phyloP scores from a whole-genome alignment of 352 stramenopile species.

The Lagenidium sp. region DNA sequence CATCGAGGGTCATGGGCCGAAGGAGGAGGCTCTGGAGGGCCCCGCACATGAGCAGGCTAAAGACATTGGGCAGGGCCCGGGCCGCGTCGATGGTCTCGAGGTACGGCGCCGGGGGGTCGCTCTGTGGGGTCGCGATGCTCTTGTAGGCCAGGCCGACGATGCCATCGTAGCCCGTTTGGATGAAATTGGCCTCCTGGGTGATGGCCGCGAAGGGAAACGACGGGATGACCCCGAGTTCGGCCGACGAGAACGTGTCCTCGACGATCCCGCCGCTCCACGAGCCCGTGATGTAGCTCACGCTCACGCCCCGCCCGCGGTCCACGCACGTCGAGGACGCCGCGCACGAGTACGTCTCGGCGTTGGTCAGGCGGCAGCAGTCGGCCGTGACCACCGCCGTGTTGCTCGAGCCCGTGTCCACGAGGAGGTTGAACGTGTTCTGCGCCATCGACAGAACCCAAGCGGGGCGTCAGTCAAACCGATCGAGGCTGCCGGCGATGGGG shows the following conservation, averaged over 20 bases:
- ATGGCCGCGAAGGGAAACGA: conserved; percentile 58
- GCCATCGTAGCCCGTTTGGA: conserved; percentile 62
- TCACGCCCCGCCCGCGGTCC: conserved; percentile 22
- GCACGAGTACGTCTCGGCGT: conserved; percentile 59
- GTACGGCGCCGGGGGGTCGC: conserved; percentile 36
- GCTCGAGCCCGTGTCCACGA: conserved; percentile 72
- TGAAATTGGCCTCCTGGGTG: conserved; percentile 44
- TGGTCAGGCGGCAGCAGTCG: conserved; percentile 60
- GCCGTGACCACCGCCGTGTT: conserved; percentile 75
- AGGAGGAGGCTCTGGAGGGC: conserved; percentile 53
- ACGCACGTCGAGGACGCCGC: conserved; percentile 50
- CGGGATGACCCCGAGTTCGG: conserved; percentile 31
- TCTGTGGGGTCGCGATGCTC: conserved; percentile 45
- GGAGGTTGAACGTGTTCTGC: conserved; percentile 51
- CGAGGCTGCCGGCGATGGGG: too few species aligned
- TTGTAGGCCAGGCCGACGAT: conserved; percentile 63
- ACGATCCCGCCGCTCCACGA: conserved; percentile 63
- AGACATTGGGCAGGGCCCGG: conserved; percentile 34
- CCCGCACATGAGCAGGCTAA: conserved; percentile 73
- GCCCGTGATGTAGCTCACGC: conserved; percentile 68
- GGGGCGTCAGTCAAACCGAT: too few species aligned
- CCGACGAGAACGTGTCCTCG: conserved; percentile 54
- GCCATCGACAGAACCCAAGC: neutral
- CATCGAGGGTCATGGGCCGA: conserved; percentile 21
- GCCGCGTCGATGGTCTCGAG: conserved; percentile 39